Percentiles rank a stretch among this genome's conserved stretches.
phyloP scores from a whole-genome alignment of 768 basidiomycete genomes.

The Crassisporium funariophilum region DNA sequence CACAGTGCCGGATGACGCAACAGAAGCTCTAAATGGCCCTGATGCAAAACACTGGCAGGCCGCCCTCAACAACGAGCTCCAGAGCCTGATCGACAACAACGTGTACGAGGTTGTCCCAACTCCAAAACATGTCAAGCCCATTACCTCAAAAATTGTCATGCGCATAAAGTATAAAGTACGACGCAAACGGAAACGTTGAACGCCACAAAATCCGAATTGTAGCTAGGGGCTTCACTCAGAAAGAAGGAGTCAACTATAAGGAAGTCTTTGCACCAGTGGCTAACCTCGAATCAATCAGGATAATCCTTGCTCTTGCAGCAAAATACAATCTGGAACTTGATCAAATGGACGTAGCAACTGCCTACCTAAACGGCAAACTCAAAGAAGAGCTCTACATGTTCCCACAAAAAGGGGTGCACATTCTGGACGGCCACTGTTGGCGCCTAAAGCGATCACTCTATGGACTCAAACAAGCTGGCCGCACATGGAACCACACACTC shows the following conservation, averaged over 20 bases:
- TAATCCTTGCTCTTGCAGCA: conserved; percentile 17
- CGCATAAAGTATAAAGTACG: conserved; percentile 7
- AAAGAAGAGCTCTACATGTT: conserved; percentile 18
- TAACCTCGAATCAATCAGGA: conserved; percentile 16
- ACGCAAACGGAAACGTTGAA: no score
- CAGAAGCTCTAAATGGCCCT: conserved; percentile 4
- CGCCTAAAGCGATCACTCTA: conserved; percentile 18
- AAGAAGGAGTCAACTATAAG: conserved; percentile 18
- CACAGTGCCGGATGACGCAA: not conserved
- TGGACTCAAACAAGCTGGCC: conserved; percentile 17
- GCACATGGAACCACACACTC: no score
- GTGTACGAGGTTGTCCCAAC: conserved; percentile 12
- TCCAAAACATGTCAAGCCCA: no score
- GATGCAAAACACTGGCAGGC: conserved; percentile 7
- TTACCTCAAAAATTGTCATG: conserved; percentile 14
- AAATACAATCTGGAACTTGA: conserved; percentile 19
- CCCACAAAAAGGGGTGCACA: conserved; percentile 10
- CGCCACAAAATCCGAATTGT: no score
- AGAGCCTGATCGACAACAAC: conserved; percentile 5
- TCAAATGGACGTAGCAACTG: conserved; percentile 22
- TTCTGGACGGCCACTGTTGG: conserved; percentile 11
- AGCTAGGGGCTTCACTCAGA: no score
- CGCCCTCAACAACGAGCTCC: conserved; percentile 7
- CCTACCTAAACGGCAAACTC: conserved; percentile 21
- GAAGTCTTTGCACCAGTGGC: conserved; percentile 19